These are phyloP conservation scores for Xerocomus nothofagi DNA, from an alignment of 1,284 basidiomycete genomes.

Conservation along the genomic window DNA sequence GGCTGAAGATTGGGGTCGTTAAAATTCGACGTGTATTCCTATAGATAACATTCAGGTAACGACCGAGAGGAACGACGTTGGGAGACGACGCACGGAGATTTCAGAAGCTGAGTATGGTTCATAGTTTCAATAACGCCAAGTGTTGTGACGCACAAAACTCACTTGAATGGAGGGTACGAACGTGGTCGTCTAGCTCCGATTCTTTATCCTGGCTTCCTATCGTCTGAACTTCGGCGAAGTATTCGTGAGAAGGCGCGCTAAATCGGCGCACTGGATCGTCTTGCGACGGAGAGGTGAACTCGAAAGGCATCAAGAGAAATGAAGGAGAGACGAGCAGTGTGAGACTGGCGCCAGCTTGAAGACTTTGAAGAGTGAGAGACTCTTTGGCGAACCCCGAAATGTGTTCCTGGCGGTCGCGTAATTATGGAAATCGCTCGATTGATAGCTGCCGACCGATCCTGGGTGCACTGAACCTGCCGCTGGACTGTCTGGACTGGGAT, in stretches of 20 bases:
- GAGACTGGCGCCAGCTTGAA: conserved; percentile 16
- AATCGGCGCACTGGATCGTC: conserved; percentile 21
- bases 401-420: conserved; percentile 24
- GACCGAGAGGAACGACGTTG: too few relatives aligned
- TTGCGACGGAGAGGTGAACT: conserved; percentile 16
- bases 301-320: conserved; percentile 24
- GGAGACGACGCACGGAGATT: conserved; percentile 16
- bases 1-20: conserved; percentile 53
- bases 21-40: conserved; percentile 18
- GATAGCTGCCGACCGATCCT: conserved; percentile 2
- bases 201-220: conserved; percentile 31
- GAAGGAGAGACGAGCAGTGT: conserved; percentile 8
- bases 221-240: conserved; percentile 14
- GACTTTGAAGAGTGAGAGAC: conserved; percentile 7
- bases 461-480: not conserved
- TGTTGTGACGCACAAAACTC: conserved; percentile 1
- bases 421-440: conserved; percentile 20
- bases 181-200: conserved; percentile 10
- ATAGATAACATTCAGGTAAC: not conserved
- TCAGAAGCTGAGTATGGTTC: conserved; percentile 13
- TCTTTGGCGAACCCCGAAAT: not conserved
- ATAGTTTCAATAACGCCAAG: not conserved
- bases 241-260: conserved; percentile 5
- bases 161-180: conserved; percentile 24
- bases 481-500: not conserved